These are phyloP conservation scores for Leishmania aethiopica DNA, from an alignment of 208 protist genomes.

Conservation along the genomic window DNA sequence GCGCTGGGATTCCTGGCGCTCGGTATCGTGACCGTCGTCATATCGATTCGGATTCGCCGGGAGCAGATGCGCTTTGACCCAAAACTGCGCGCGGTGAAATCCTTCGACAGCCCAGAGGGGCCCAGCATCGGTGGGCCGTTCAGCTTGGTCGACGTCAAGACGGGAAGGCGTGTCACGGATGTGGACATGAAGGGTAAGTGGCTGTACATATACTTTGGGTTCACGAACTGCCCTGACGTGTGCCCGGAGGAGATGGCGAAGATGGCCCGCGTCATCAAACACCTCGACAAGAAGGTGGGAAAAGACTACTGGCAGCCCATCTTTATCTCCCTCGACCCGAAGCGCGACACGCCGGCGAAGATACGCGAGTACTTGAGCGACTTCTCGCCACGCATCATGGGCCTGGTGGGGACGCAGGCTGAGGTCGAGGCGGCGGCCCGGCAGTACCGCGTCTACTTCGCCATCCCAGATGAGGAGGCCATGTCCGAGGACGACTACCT, in stretches of 20 bases:
- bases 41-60: slow-evolving; percentile 75
- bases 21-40: slow-evolving; percentile 62
- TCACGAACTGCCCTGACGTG: slow-evolving; percentile 97
- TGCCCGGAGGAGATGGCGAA: slow-evolving; percentile 96
- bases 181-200: slow-evolving; percentile 91
- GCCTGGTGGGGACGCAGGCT: slow-evolving; percentile 89
- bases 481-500: slow-evolving; percentile 94
- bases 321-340: slow-evolving; percentile 95
- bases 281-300: slow-evolving; percentile 79
- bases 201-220: slow-evolving; percentile 97
- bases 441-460: slow-evolving; percentile 94
- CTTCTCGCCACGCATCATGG: slow-evolving; percentile 91
- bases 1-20: slow-evolving; percentile 54
- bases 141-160: slow-evolving; percentile 55
- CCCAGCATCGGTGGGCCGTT: slow-evolving; percentile 84
- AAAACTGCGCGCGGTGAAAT: slow-evolving; percentile 67
- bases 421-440: slow-evolving; percentile 79
- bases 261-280: slow-evolving; percentile 82
- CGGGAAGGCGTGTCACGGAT: slow-evolving; percentile 67
- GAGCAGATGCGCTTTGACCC: slow-evolving; percentile 86
- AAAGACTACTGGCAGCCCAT: slow-evolving; percentile 89
- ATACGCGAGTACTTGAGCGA: slow-evolving; percentile 90
- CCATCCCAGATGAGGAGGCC: slow-evolving; percentile 70
- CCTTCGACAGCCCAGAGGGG: slow-evolving; percentile 69
- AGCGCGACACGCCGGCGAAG: slow-evolving; percentile 82